Evolutionary conservation across 2,329 filamentous ascomycete genomes (phyloP).

Genomic region (Cyphellophora europaea): DNA sequence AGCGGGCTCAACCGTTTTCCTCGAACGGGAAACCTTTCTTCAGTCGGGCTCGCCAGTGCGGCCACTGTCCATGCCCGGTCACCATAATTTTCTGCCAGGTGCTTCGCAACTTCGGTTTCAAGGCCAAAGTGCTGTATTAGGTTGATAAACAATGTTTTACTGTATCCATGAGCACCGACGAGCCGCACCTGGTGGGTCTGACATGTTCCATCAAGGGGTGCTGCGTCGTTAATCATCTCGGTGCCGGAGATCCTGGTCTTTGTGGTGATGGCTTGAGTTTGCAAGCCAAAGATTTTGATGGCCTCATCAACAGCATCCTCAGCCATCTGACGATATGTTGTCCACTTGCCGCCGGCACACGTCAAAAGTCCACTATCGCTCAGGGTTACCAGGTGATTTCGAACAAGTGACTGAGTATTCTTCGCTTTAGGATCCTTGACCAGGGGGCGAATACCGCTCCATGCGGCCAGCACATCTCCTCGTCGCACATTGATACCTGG

Average conservation of each 20-base stretch:
- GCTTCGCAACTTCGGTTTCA: slow-evolving; percentile 85
- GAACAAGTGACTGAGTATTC: slow-evolving; percentile 79
- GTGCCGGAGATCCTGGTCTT: slow-evolving; percentile 18
- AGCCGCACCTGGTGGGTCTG: slow-evolving; percentile 77
- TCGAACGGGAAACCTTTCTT: slow-evolving; percentile 70
- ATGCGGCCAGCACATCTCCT: slow-evolving; percentile 79
- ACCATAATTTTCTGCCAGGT: slow-evolving; percentile 79
- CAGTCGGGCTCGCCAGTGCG: slow-evolving; percentile 65
- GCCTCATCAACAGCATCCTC: slow-evolving; percentile 75
- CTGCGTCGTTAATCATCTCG: slow-evolving; percentile 20
- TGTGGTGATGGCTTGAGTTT: slow-evolving; percentile 12
- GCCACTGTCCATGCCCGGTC: slow-evolving; percentile 89
- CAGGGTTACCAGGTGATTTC: slow-evolving; percentile 73
- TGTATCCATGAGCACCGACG: slow-evolving; percentile 77
- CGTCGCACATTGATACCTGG: slow-evolving; percentile 78
- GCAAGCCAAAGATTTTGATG: slow-evolving; percentile 17
- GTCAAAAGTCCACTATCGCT: slow-evolving; percentile 74
- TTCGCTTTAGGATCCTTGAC: slow-evolving; percentile 78
- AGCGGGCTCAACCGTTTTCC: slow-evolving; percentile 70
- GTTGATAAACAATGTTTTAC: slow-evolving; percentile 88
- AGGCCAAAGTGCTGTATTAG: slow-evolving; percentile 87
- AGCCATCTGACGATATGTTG: slow-evolving; percentile 86
- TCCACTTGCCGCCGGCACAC: slow-evolving; percentile 86
- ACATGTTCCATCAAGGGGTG: slow-evolving; percentile 54
- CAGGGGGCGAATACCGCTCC: slow-evolving; percentile 78